Conservation (phyloP, 495 filamentous ascomycete species). For the Aspergillus hancockii region DNA sequence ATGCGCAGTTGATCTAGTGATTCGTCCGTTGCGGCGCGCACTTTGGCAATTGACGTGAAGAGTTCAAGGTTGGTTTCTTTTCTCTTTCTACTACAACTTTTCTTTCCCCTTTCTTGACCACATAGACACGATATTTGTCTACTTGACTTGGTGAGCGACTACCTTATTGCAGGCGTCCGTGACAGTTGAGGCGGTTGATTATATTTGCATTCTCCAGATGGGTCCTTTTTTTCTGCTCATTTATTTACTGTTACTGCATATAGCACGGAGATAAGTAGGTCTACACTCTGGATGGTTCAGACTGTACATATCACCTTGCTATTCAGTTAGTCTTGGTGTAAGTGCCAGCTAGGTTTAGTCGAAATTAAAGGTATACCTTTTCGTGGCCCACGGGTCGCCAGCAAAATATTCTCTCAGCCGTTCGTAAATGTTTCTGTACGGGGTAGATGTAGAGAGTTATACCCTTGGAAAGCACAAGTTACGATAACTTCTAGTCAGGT, state of each 20-base stretch:
- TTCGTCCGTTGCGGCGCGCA: slow-evolving; percentile 20
- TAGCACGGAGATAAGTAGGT: slow-evolving; percentile 4
- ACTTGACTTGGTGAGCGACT: slow-evolving; percentile 11
- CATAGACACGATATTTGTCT: slow-evolving; percentile 7
- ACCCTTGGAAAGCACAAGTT: no score
- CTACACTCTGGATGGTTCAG: slow-evolving; percentile 9
- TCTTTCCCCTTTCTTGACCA: slow-evolving; percentile 22
- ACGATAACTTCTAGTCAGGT: no score
- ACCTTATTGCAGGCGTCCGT: not conserved
- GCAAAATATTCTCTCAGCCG: not conserved
- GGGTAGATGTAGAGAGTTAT: no score
- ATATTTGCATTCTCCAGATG: not conserved
- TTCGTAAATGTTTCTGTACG: no score
- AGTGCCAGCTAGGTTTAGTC: slow-evolving; percentile 22
- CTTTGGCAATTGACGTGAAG: slow-evolving; percentile 18
- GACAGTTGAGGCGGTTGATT: not conserved
- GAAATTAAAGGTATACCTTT: slow-evolving; percentile 23
- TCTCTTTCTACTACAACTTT: slow-evolving; percentile 24
- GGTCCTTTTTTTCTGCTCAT: not conserved
- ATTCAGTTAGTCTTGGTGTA: slow-evolving; percentile 18
- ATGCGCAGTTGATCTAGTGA: slow-evolving; percentile 25
- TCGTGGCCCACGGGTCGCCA: slow-evolving; percentile 25
- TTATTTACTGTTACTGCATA: slow-evolving; percentile 1
- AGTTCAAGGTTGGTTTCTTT: slow-evolving; percentile 45
- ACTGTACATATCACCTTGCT: slow-evolving; percentile 23